These are phyloP conservation scores for Sphaerobolus stellatus DNA, from an alignment of 1,284 basidiomycete species.

Conservation along the genomic window DNA sequence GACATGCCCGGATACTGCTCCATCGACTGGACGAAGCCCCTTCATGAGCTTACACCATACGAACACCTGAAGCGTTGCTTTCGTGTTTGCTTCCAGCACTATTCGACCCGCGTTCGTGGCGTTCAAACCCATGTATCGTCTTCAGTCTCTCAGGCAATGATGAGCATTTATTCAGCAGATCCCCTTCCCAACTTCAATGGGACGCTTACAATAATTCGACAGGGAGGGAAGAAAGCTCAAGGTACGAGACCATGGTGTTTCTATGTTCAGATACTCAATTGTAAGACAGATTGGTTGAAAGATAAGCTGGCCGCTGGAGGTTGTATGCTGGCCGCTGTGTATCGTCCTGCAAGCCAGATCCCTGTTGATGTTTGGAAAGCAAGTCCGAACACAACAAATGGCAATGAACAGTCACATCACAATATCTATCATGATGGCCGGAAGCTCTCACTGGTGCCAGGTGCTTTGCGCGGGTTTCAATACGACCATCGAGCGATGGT, in stretches of 20 bases:
- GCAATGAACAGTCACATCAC: not conserved
- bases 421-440: not conserved
- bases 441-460: not conserved
- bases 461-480: not conserved
- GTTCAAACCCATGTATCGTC: not conserved
- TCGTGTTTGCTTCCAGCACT: constrained; percentile 5
- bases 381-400: not conserved
- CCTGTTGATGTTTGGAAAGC: constrained; percentile 7
- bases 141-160: constrained; percentile 1
- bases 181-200: constrained; percentile 2
- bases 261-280: not conserved
- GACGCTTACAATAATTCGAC: not conserved
- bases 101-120: not conserved
- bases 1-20: not conserved
- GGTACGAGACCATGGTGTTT: constrained; percentile 2
- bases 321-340: constrained; percentile 1
- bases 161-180: constrained; percentile 2
- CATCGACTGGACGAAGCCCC: not conserved
- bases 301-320: not conserved
- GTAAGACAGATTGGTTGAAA: constrained; percentile 1
- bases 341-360: constrained; percentile 3
- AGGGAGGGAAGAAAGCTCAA: constrained; percentile 8
- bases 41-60: constrained; percentile 4
- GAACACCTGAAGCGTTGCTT: constrained; percentile 7
- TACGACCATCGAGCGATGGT: not conserved